Evolutionary conservation across 208 protist species (phyloP), one percentile per base, ranked within the genome.

Genomic region (Phytomonas sp.): DNA sequence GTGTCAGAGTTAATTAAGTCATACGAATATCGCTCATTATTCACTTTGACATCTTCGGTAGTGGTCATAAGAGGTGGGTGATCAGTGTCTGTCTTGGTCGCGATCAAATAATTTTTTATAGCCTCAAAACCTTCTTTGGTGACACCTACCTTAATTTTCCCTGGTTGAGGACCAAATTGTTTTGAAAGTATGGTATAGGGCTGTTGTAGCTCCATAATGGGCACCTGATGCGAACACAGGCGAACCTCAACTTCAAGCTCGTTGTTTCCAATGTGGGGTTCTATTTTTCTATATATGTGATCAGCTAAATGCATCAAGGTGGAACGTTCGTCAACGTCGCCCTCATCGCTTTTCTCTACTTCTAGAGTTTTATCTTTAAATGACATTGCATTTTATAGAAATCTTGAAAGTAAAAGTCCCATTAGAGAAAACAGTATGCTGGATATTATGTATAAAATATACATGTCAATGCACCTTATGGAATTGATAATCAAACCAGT

Each of bases 241-340:
- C 89, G 86, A 12, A 83, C 74, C 72, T 94, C 86, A 26, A 94
- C 66, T 73, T 94, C 89, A 29, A 92, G 30, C 36, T 79, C 63
- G 11, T 67, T 40, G n/a, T 75, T 69, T 2, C 33, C 71, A 26
- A 71, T 63, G 59, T 81, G 76, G 0, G 75, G 71, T 64, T 64
- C 62, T 26, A 90, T 60, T 16, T 34, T 66, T 0, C 70, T 49
- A 49, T 84, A 80, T 7, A 93, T 19, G 19, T 26, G 6, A 0
- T 56, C 45, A 26, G 26, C 45, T 26, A 56, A 56, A 26, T 26
- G 16, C 45, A 56, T 56, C 45, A 56, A 26, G 6, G 19, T 26
- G 19, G 45, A 56, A 26, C 45, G 2, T 5, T 56, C 45, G 19
- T 56, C 19, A 16, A 4, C 45, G 19, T 56, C 26, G 19, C 16